Conservation (phyloP, 169 alveolate species). For the Plasmodium knowlesi region DNA sequence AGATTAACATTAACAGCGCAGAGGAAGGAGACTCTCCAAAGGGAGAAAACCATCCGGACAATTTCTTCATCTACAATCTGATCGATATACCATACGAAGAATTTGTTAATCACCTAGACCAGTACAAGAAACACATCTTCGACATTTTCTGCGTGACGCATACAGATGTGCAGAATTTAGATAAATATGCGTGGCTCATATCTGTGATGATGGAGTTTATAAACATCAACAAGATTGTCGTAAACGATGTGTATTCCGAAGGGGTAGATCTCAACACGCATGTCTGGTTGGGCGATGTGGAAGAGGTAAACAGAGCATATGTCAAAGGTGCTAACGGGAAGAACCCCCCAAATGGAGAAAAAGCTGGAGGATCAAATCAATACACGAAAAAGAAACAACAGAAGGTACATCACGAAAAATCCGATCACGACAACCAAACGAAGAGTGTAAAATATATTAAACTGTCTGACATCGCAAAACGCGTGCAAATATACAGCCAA, state of each 20-base stretch:
- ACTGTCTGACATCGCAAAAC: conserved; percentile 30
- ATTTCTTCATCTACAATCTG: conserved; percentile 13
- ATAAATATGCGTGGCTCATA: conserved; percentile 57
- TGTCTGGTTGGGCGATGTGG: not conserved
- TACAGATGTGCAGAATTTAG: conserved; percentile 19
- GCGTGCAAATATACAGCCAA: conserved; percentile 12
- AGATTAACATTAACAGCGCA: not conserved
- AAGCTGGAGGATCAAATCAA: not conserved
- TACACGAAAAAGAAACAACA: not conserved
- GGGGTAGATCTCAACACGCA: conserved; percentile 23
- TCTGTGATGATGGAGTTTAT: conserved; percentile 53
- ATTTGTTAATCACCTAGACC: conserved; percentile 9
- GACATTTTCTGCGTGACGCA: conserved; percentile 56
- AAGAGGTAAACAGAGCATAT: not conserved
- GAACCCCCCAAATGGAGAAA: not conserved
- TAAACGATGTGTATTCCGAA: conserved; percentile 24
- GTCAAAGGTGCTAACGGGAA: not conserved
- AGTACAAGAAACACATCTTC: conserved; percentile 51
- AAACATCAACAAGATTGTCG: conserved; percentile 57
- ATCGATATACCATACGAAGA: conserved; percentile 61
- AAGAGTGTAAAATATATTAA: conserved; percentile 44
- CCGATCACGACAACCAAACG: not conserved
- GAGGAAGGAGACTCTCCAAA: not conserved
- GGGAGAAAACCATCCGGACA: not conserved
- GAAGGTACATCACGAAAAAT: not conserved